phyloP scores from a whole-genome alignment of 768 basidiomycete species.

The Lenzites betulinus region DNA sequence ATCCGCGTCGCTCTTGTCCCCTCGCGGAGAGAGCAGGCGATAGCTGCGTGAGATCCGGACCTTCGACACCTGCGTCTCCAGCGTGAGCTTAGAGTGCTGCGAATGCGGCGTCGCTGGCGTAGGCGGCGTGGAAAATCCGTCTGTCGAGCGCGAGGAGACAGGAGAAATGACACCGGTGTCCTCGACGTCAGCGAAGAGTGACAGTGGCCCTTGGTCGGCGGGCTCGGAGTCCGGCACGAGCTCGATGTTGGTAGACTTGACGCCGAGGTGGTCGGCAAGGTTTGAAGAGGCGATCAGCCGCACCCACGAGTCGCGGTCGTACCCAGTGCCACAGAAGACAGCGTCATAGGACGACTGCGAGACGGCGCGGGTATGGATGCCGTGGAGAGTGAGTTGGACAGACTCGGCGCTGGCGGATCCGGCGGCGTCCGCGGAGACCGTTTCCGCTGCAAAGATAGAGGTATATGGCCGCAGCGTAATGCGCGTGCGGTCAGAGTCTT shows the following conservation, averaged over 20 bases:
- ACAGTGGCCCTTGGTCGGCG: background rate
- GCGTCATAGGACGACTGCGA: constrained; percentile 43
- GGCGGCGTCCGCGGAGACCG: background rate
- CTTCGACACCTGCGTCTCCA: constrained; percentile 8
- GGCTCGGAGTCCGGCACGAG: constrained; percentile 15
- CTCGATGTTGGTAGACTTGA: constrained; percentile 22
- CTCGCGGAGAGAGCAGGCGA: constrained; percentile 18
- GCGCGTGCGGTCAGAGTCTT: constrained; percentile 19
- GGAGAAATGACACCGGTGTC: constrained; percentile 4
- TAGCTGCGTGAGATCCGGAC: constrained; percentile 23
- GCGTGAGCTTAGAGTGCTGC: constrained; percentile 10
- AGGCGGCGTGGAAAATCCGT: constrained; percentile 20
- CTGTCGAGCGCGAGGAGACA: constrained; percentile 14
- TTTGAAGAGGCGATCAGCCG: constrained; percentile 42
- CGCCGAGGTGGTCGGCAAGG: constrained; percentile 41
- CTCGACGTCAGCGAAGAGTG: constrained; percentile 16
- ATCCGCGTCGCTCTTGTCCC: constrained; percentile 1
- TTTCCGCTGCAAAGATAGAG: constrained; percentile 37
- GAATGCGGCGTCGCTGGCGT: constrained; percentile 20
- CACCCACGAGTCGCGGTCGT: constrained; percentile 51
- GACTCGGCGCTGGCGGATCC: constrained; percentile 12
- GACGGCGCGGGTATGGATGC: constrained; percentile 38
- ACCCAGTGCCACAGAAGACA: constrained; percentile 56
- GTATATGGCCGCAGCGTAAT: constrained; percentile 43
- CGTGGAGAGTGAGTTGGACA: constrained; percentile 36